These are phyloP conservation scores for Backusella psychrophila DNA, from an alignment of 192 early-diverging fungal species.

Conservation along the genomic window DNA sequence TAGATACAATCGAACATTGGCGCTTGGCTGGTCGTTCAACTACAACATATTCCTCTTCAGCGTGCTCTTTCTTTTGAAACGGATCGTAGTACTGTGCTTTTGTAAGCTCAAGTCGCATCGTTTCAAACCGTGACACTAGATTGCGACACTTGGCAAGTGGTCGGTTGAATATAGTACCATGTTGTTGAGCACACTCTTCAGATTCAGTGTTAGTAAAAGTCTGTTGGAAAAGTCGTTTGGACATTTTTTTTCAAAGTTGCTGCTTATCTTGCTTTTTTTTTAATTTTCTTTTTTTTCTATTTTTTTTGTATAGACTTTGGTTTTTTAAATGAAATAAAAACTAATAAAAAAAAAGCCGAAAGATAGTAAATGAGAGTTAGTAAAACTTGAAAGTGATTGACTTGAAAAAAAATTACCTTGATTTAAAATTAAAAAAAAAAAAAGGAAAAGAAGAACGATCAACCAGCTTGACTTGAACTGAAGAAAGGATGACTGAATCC, in stretches of 20 bases:
- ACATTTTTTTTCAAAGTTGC: background rate
- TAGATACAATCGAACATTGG: background rate
- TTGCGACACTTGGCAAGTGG: background rate
- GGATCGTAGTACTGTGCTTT: background rate
- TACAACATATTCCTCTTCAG: background rate
- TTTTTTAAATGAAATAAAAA: background rate
- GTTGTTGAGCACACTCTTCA: background rate
- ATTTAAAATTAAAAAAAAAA: background rate
- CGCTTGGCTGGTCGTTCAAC: background rate
- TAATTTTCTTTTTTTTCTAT: background rate
- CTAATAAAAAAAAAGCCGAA: background rate
- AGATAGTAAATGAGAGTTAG: background rate
- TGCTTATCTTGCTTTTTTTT: background rate
- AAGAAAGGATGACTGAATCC: background rate
- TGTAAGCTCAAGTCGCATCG: background rate
- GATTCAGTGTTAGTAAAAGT: background rate
- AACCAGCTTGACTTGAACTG: no score
- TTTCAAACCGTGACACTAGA: background rate
- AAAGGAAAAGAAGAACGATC: background rate
- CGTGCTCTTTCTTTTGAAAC: background rate
- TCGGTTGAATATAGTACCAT: background rate
- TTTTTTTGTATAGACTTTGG: background rate
- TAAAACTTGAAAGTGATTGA: background rate
- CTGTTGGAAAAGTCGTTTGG: background rate
- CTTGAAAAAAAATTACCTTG: background rate